Conservation (phyloP, 331 rosid genomes). For the Quercus tomentella region DNA sequence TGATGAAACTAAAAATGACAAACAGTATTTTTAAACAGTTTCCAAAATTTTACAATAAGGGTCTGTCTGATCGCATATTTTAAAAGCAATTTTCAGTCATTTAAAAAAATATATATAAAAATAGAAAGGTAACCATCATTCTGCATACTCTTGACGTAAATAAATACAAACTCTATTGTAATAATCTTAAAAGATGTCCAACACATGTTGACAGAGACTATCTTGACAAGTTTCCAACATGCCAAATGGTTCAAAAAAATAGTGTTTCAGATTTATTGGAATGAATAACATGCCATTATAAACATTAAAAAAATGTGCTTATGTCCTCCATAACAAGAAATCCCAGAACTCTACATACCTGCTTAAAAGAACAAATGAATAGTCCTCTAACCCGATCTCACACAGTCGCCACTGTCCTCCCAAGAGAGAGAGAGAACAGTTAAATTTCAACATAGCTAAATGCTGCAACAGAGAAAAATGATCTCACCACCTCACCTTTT, state of each 20-base stretch:
- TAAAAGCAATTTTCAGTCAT: too few relatives aligned
- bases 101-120: too few relatives aligned
- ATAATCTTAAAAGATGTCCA: not conserved
- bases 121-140: not conserved
- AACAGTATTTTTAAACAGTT: not conserved
- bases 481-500: constrained; percentile 76
- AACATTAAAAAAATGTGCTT: constrained; percentile 10
- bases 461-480: constrained; percentile 13
- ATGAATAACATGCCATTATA: not conserved
- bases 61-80: too few relatives aligned
- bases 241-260: not conserved
- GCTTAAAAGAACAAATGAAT: constrained; percentile 90
- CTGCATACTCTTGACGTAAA: not conserved
- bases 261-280: not conserved
- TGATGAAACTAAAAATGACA: not conserved
- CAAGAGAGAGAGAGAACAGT: constrained; percentile 18
- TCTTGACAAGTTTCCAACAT: not conserved
- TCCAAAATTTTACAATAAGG: constrained; percentile 10
- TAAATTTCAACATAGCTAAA: constrained; percentile 20
- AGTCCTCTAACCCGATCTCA: constrained; percentile 96
- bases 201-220: not conserved
- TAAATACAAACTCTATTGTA: not conserved
- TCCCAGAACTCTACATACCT: constrained; percentile 46
- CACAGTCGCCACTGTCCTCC: constrained; percentile 89
- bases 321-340: constrained; percentile 7